Base-by-base conservation (phyloP, 1,284 basidiomycete species). In the Ganoderma sinense region DNA sequence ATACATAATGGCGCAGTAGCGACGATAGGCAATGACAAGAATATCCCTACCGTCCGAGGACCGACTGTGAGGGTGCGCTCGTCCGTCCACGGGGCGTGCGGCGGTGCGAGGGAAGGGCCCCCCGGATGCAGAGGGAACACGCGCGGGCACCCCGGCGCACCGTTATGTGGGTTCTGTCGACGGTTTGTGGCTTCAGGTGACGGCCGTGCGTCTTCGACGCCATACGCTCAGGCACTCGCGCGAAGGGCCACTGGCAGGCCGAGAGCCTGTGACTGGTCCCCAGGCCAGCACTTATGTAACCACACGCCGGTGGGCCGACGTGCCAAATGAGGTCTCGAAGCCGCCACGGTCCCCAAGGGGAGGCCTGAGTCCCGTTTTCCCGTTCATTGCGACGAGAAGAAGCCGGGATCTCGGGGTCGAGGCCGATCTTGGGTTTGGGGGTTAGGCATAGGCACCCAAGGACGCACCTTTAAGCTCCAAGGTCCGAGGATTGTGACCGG, bases 1-100 rank as follows among this genome's bases (percentile, higher is more conserved):
- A 60, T 59, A 59, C n/a, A 39, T 41, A 60, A 41, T 33, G 65
- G 68, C 68, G 68, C 61, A 70, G 72, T 75, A 48, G 23, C 45
- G 70, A 75, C 73, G 74, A 76, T 70, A 70, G 68, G 71, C 73
- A 75, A 75, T 73, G 71, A 74, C 74, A 73, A 73, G 67, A 73
- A 73, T 71, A 73, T 71, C 73, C 66, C 69, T 48, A 36, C 58
- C n/a, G 18, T 55, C 29, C 26, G 53, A 33, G 33, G 36, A 39
- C 55, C 26, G n/a, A 6, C n/a, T 23, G 45, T 48, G 45, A 48
- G 45, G 45, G 45, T 48, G 45, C 45, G 8, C 45, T 23, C 45
- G 45, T 16, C 40, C 36, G 62, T 65, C 16, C 53, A 23, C 59
- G 65, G 31, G 39, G 58, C 66, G 43, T 18, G 43, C 65, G n/a